Evolutionary conservation across 2,329 filamentous ascomycete species (phyloP).

Genomic region (Rhynchosporium graminicola): DNA sequence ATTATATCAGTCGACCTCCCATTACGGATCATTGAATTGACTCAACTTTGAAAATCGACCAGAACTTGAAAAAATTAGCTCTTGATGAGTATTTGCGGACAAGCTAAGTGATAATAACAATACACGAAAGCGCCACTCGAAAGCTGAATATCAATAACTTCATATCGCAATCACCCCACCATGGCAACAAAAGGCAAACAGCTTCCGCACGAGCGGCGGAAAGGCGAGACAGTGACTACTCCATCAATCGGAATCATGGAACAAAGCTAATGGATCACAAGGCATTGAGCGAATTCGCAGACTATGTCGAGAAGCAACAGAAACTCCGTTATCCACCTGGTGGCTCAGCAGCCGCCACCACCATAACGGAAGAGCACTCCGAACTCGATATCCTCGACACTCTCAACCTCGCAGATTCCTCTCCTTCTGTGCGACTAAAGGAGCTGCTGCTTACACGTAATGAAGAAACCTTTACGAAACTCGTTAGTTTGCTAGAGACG

Average conservation of each 20-base stretch:
- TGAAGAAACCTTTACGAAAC: conserved; percentile 60
- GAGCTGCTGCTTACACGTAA: conserved; percentile 69
- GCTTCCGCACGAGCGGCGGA: conserved; percentile 75
- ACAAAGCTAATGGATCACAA: conserved; percentile 31
- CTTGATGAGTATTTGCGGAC: background rate
- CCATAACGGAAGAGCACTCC: conserved; percentile 66
- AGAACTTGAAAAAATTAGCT: no score
- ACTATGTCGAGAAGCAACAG: conserved; percentile 96
- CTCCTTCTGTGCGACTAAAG: conserved; percentile 68
- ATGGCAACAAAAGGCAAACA: conserved; percentile 61
- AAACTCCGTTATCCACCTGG: conserved; percentile 61
- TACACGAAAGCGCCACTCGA: conserved; percentile 19
- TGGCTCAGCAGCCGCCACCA: conserved; percentile 22
- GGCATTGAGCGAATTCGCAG: conserved; percentile 93
- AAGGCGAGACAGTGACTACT: conserved; percentile 75
- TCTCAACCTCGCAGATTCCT: conserved; percentile 70
- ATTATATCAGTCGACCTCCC: background rate
- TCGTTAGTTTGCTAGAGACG: conserved; percentile 65
- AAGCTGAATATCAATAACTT: background rate
- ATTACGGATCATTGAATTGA: no score
- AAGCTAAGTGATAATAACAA: conserved; percentile 27
- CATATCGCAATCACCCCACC: conserved; percentile 15
- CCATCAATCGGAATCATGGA: background rate
- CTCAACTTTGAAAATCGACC: no score
- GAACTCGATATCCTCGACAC: conserved; percentile 86